Evolutionary conservation across 805 yeast genomes (phyloP), one percentile per base, ranked within the genome.

Genomic region (Myxozyma kluyveri): DNA sequence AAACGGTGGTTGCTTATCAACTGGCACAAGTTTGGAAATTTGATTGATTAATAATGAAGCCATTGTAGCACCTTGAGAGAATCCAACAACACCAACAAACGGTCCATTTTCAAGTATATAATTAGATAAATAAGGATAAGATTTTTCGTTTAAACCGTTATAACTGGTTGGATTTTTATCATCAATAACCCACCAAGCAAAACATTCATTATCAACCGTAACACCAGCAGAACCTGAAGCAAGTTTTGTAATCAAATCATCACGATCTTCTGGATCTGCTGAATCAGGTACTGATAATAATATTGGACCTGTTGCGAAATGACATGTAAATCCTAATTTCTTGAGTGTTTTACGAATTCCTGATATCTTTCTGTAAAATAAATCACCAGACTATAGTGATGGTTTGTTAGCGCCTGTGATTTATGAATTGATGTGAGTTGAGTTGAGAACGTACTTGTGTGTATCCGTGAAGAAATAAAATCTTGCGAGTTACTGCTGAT

Each of bases 41-140:
- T 76, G 75, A 59, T 81, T 80, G 40, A 86, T 74, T 27, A 89
- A 66, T 23, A 87, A 74, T 1, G 91, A 86, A 0, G 88, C 83
- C 32, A 91, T 71, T 1, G 93, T 95, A 4, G 97, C 95, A 56
- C 99, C 99, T 68, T 93, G 98, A 9, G 95, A 84, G 67, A 91
- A 91, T 0, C 97, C 98, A 40, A 93, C 70, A 19, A 91, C 71
- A 4, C 98, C 99, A 21, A 84, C 85, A 60, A 88, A 86, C 1
- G 97, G 97, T 1, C 88, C 88, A 41, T 86, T 21, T n/a, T 23
- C 26, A 26, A 14, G 14, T 7, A 86, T 74, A 56, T 81, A 79
- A 23, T 73, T 79, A 17, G 73, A 74, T 2, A 82, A 72, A 4
- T 84, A 66, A 29, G 74, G 76, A 37, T 78, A 69, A 23, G 83